Evolutionary conservation across 2,329 filamentous ascomycete species (phyloP).

Genomic region (Pochonia chlamydosporia): DNA sequence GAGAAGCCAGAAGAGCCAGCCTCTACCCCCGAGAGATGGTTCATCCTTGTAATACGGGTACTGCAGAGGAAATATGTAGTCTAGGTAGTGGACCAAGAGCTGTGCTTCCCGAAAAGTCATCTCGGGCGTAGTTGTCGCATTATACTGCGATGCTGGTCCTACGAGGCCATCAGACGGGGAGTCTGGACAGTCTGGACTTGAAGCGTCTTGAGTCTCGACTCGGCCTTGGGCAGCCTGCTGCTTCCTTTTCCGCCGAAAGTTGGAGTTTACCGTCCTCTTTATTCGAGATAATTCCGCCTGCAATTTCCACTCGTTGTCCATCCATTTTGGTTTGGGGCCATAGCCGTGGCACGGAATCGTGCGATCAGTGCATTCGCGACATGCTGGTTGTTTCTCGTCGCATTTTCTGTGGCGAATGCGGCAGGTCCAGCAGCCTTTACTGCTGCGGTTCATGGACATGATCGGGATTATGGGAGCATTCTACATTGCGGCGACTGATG

Average conservation of each 20-base stretch:
- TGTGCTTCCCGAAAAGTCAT: slow-evolving; percentile 17
- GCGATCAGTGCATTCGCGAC: slow-evolving; percentile 17
- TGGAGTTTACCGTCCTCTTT: slow-evolving; percentile 18
- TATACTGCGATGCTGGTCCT: no score
- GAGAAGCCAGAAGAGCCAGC: slow-evolving; percentile 20
- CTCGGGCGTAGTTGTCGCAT: background rate
- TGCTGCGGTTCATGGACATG: slow-evolving; percentile 14
- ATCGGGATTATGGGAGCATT: no score
- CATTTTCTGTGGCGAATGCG: slow-evolving; percentile 23
- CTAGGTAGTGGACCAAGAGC: slow-evolving; percentile 21
- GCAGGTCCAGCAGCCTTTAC: slow-evolving; percentile 22
- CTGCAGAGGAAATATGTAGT: slow-evolving; percentile 22
- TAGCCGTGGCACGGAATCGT: slow-evolving; percentile 20
- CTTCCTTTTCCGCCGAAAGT: slow-evolving; percentile 14
- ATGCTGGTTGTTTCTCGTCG: slow-evolving; percentile 18
- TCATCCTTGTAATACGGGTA: slow-evolving; percentile 20
- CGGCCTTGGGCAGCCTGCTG: background rate
- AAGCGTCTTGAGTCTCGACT: no score
- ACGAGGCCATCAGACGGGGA: no score
- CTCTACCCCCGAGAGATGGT: slow-evolving; percentile 18
- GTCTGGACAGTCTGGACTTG: no score
- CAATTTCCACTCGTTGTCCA: slow-evolving; percentile 20
- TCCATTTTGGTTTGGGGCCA: slow-evolving; percentile 28
- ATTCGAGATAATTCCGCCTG: slow-evolving; percentile 21
- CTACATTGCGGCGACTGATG: no score